These are phyloP conservation scores for Eustoma russellianum DNA, from an alignment of 257 asterid genomes.

Conservation along the genomic window DNA sequence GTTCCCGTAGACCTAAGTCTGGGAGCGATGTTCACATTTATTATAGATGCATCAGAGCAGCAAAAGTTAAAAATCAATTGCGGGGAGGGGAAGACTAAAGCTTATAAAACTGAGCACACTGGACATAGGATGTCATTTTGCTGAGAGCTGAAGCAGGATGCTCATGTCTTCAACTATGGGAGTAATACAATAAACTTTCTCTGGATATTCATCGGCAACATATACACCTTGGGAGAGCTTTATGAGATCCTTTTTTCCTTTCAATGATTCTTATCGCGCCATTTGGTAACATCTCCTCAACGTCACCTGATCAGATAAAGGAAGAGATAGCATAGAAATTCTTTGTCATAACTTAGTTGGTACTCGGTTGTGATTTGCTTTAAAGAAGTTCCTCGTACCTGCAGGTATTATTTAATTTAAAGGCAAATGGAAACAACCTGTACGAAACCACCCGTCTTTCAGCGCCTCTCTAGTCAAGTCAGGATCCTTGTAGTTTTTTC, in stretches of 20 bases:
- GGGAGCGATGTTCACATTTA: constrained; percentile 2
- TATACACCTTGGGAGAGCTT: constrained; percentile 95
- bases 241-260: constrained; percentile 73
- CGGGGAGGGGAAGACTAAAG: too few relatives aligned
- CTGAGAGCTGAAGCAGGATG: neutral
- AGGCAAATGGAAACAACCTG: constrained; percentile 35
- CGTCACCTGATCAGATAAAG: constrained; percentile 52
- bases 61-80: too few relatives aligned
- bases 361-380: too few relatives aligned
- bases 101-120: neutral
- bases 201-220: constrained; percentile 87
- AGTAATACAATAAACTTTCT: constrained; percentile 74
- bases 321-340: neutral
- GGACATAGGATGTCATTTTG: too few relatives aligned
- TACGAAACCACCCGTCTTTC: constrained; percentile 90
- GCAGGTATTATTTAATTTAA: too few relatives aligned
- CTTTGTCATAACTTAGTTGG: too few relatives aligned
- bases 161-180: constrained; percentile 87
- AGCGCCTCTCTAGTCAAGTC: constrained; percentile 61
- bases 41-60: neutral
- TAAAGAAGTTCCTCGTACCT: too few relatives aligned
- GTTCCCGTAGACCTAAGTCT: constrained; percentile 91
- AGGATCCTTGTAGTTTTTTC: constrained; percentile 69
- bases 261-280: constrained; percentile 80
- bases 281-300: constrained; percentile 80